phyloP scores from a whole-genome alignment of 768 basidiomycete species.

The Xerocomus brunneocitrinus region DNA sequence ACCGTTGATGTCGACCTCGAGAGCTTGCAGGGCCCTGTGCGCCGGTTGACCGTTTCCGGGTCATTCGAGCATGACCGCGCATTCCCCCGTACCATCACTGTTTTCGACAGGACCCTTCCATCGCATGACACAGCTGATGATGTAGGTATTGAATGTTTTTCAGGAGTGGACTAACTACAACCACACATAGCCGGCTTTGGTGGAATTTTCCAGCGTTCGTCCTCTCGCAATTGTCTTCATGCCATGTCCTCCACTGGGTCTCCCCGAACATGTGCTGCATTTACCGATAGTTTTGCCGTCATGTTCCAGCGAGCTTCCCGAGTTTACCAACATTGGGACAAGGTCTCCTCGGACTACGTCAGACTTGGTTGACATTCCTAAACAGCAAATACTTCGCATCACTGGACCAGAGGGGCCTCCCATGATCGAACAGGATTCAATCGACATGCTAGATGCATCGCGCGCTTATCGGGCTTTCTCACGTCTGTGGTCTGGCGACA shows the following conservation, averaged over 20 bases:
- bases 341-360: constrained; percentile 36
- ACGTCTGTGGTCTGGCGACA: constrained; percentile 37
- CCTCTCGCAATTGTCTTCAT: constrained; percentile 69
- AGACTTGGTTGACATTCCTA: constrained; percentile 41
- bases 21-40: constrained; percentile 19
- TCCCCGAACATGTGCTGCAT: constrained; percentile 44
- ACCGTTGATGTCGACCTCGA: constrained; percentile 20
- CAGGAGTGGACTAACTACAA: constrained; percentile 28
- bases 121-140: constrained; percentile 15
- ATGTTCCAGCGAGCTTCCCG: constrained; percentile 18
- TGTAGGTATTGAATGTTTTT: constrained; percentile 25
- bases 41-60: constrained; percentile 25
- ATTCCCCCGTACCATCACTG: constrained; percentile 32
- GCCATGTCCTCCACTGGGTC: constrained; percentile 41
- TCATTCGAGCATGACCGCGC: constrained; percentile 22
- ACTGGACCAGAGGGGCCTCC: constrained; percentile 29
- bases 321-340: constrained; percentile 24
- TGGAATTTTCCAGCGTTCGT: constrained; percentile 38
- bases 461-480: constrained; percentile 44
- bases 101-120: constrained; percentile 36
- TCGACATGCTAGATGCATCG: constrained; percentile 40
- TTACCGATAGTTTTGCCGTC: constrained; percentile 48
- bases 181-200: constrained; percentile 36
- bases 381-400: constrained; percentile 38
- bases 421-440: constrained; percentile 45